Evolutionary conservation across 768 basidiomycete species (phyloP).

Genomic region (Amanita rimosa): DNA sequence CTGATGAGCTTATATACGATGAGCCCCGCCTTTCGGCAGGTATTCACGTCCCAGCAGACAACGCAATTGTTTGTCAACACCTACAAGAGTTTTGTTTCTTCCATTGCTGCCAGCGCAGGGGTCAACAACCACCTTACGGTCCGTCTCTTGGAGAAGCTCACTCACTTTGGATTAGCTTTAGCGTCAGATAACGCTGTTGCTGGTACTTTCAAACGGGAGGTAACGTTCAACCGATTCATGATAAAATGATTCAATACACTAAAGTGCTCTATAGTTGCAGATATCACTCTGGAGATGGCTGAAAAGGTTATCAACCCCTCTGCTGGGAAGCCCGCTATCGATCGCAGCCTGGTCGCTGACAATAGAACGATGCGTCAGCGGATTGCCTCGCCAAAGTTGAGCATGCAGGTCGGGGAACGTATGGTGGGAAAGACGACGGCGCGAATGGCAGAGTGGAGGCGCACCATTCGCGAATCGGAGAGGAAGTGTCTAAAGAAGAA

Average conservation of each 20-base stretch:
- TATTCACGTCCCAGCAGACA: conserved; percentile 63
- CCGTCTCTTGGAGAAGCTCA: conserved; percentile 57
- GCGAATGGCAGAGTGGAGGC: conserved; percentile 64
- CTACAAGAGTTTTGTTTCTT: conserved; percentile 42
- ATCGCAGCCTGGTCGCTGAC: conserved; percentile 39
- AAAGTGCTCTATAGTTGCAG: conserved; percentile 13
- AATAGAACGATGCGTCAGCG: conserved; percentile 41
- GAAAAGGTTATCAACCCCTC: conserved; percentile 41
- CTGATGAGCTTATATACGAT: conserved; percentile 59
- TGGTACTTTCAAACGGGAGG: conserved; percentile 64
- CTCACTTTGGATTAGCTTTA: conserved; percentile 57
- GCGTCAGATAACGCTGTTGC: conserved; percentile 54
- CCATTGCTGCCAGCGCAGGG: conserved; percentile 22
- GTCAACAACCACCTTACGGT: conserved; percentile 29
- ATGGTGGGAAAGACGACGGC: conserved; percentile 50
- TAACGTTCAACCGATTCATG: too few species aligned
- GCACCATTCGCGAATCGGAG: conserved; percentile 57
- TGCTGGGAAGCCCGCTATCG: conserved; percentile 36
- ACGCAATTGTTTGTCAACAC: conserved; percentile 59
- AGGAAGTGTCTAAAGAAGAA: conserved; percentile 61
- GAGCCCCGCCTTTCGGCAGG: conserved; percentile 52
- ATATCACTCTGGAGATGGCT: conserved; percentile 48
- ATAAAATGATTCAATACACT: too few species aligned
- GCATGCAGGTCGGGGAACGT: conserved; percentile 52
- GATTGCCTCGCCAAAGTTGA: conserved; percentile 45